These are phyloP conservation scores for Penicillium sp. DNA, from an alignment of 2,329 filamentous ascomycete genomes.

Conservation along the genomic window DNA sequence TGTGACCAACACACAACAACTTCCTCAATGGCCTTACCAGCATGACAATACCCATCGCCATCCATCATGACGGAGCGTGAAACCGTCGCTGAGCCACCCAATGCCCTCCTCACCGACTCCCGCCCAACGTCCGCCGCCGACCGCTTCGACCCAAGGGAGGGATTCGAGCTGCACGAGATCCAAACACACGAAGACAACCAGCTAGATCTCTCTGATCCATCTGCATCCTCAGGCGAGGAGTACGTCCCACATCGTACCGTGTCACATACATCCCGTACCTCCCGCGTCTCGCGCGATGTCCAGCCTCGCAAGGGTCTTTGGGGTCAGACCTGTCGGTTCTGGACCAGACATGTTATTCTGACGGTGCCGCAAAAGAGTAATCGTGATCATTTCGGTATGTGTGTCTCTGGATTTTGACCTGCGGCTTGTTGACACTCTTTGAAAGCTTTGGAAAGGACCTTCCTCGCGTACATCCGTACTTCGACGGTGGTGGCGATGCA, in stretches of 20 bases:
- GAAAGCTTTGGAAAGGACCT: slow-evolving; percentile 72
- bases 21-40: not conserved
- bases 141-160: slow-evolving; percentile 18
- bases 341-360: slow-evolving; percentile 59
- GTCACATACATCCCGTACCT: slow-evolving; percentile 18
- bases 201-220: slow-evolving; percentile 25
- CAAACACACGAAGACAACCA: slow-evolving; percentile 31
- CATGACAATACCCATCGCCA: not conserved
- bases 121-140: slow-evolving; percentile 8
- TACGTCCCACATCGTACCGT: slow-evolving; percentile 26
- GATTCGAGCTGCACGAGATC: slow-evolving; percentile 33
- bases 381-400: slow-evolving; percentile 45
- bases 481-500: slow-evolving; percentile 67
- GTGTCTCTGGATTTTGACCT: not conserved
- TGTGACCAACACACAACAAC: not conserved
- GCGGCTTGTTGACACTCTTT: not conserved
- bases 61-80: slow-evolving; percentile 10
- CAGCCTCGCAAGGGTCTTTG: slow-evolving; percentile 49
- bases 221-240: slow-evolving; percentile 37
- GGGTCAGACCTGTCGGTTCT: slow-evolving; percentile 77
- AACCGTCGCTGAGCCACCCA: slow-evolving; percentile 3
- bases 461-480: slow-evolving; percentile 72
- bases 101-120: slow-evolving; percentile 10
- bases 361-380: slow-evolving; percentile 43
- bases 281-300: slow-evolving; percentile 6